These are phyloP conservation scores for Anethum foeniculum DNA, from an alignment of 140 eudicot genomes.

Conservation along the genomic window DNA sequence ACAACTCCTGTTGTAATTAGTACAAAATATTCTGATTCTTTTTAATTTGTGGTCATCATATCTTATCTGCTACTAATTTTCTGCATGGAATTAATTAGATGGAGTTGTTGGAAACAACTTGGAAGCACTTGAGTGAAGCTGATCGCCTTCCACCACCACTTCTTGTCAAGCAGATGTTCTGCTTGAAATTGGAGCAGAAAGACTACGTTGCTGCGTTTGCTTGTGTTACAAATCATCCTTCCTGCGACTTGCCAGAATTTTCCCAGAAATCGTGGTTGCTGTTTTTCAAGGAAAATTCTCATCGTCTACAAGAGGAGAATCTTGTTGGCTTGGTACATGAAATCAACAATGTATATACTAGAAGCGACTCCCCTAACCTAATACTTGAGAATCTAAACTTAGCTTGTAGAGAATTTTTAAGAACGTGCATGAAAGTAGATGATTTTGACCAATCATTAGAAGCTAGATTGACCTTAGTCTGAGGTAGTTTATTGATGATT, in stretches of 20 bases:
- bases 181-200: constrained; percentile 47
- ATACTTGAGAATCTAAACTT: constrained; percentile 35
- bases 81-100: constrained; percentile 26
- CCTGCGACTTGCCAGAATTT: constrained; percentile 40
- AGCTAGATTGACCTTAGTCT: constrained; percentile 1
- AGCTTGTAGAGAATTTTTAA: constrained; percentile 54
- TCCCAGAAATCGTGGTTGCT: constrained; percentile 54
- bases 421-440: constrained; percentile 9
- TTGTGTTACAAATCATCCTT: constrained; percentile 42
- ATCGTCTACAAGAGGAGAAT: constrained; percentile 28
- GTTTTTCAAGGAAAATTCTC: constrained; percentile 36
- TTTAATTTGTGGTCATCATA: background rate
- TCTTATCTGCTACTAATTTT: background rate
- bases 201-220: constrained; percentile 56
- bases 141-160: constrained; percentile 60
- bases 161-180: constrained; percentile 58
- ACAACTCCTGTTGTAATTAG: background rate
- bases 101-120: constrained; percentile 55
- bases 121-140: constrained; percentile 57
- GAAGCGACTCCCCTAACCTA: constrained; percentile 29
- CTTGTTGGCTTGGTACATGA: constrained; percentile 34
- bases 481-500: background rate
- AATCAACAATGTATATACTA: constrained; percentile 18
- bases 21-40: background rate
- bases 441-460: constrained; percentile 6